Base-by-base conservation (phyloP, 495 filamentous ascomycete genomes). In the Xylaria grammica region DNA sequence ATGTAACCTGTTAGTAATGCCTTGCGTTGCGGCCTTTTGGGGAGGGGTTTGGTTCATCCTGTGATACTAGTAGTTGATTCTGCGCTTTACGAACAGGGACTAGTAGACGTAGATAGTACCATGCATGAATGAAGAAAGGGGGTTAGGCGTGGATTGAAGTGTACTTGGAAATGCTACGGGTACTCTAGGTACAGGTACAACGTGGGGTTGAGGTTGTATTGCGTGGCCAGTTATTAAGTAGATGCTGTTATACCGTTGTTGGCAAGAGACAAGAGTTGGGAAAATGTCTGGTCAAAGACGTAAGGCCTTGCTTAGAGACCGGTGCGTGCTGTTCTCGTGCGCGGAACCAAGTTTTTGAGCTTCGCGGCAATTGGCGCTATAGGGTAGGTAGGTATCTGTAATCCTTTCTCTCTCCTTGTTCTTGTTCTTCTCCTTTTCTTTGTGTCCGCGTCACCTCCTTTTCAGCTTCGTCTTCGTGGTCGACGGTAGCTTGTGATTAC, bases 111-210 rank as follows among this genome's bases (percentile, higher is more conserved):
- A 54, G n/a, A 30, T 55, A 56, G 53, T 59, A 59, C 42, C 42
- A 34, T 59, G 56, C 42, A 59, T 29, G 56, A 48, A 27, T 42
- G n/a, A 59, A 36, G n/a, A 17, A 59, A 48, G 48, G 27, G 38
- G 26, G 56, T 22, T 9, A 19, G 27, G 29, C 24, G 27, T 24
- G 19, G 32, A 27, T 24, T 24, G 24, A 34, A 38, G 34, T 20
- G 36, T 38, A 54, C 2, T 11, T 52, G 24, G 8, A 36, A 19
- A 22, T 36, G 19, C 29, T 19, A 40, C 32, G 9, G 20, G 34
- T 34, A 40, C 34, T 15, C 38, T 19, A 56, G 10, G 26, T 40
- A n/a, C 34, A 17, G 53, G 20, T 46, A 17, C 36, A 36, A 36
- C 56, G n/a, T 40, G 56, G 56, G 56, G 27, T 34, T 34, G 19